Conservation (phyloP, 2,329 filamentous ascomycete species). For the Onygenales sp. region DNA sequence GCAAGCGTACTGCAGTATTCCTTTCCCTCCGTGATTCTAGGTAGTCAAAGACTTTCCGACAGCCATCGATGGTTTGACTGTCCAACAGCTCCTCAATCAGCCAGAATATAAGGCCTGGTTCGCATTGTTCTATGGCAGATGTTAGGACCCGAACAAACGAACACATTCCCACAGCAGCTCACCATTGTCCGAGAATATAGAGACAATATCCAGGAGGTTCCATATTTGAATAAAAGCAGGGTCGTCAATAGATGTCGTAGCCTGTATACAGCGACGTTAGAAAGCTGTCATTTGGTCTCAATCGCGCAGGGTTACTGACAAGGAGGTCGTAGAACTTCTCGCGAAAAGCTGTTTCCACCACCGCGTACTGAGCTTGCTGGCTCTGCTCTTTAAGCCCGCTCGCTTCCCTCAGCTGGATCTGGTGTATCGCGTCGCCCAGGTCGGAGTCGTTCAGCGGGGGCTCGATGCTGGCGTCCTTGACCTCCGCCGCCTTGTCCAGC, state of each 20-base stretch:
- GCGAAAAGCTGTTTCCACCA: conserved; percentile 75
- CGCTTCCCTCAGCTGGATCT: conserved; percentile 25
- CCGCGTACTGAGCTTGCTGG: conserved; percentile 50
- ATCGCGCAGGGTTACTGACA: conserved; percentile 46
- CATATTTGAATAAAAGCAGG: conserved; percentile 75
- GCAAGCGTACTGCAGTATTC: conserved; percentile 59
- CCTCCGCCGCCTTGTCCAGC: conserved; percentile 47
- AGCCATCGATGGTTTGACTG: conserved; percentile 88
- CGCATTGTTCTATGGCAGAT: conserved; percentile 36
- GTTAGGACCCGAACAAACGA: not conserved
- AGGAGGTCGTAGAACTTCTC: conserved; percentile 70
- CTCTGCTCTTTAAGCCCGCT: conserved; percentile 28
- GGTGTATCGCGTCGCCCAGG: conserved; percentile 35
- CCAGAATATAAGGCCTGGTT: conserved; percentile 76
- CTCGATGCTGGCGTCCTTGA: conserved; percentile 58
- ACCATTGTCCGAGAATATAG: conserved; percentile 74
- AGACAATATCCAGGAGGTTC: conserved; percentile 90
- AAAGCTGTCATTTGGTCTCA: conserved; percentile 1
- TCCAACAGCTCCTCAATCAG: conserved; percentile 92
- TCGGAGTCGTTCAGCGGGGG: conserved; percentile 65
- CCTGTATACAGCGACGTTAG: conserved; percentile 38
- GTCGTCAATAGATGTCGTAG: conserved; percentile 64
- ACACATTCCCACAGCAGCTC: conserved; percentile 32
- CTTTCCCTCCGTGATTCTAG: conserved; percentile 86
- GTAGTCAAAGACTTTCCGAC: conserved; percentile 85